Evolutionary conservation across 2,329 filamentous ascomycete species (phyloP).

Genomic region (Colletotrichum lini): DNA sequence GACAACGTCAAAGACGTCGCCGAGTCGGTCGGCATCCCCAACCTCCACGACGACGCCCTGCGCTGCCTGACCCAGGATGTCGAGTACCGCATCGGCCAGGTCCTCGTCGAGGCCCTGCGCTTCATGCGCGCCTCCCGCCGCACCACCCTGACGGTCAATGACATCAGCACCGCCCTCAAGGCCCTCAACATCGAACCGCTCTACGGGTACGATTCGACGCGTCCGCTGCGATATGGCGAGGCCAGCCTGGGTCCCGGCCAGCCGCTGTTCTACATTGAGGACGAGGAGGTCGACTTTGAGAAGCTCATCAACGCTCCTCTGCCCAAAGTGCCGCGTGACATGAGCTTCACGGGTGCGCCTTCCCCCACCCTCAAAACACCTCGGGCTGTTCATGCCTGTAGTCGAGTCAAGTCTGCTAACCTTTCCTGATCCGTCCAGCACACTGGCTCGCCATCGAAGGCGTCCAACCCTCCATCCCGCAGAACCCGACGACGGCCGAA

Average conservation of each 20-base stretch:
- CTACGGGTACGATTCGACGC: conserved; percentile 94
- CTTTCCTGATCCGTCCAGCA: conserved; percentile 64
- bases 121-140: conserved; percentile 95
- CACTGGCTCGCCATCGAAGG: conserved; percentile 99
- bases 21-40: conserved; percentile 91
- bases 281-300: conserved; percentile 99
- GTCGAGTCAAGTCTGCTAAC: conserved; percentile 43
- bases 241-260: conserved; percentile 94
- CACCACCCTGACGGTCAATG: conserved; percentile 89
- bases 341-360: conserved; percentile 85
- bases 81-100: conserved; percentile 93
- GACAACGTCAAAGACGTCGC: conserved; percentile 97
- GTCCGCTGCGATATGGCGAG: conserved; percentile 92
- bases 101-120: conserved; percentile 93
- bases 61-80: conserved; percentile 93
- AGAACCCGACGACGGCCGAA: conserved; percentile 92
- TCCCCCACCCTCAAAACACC: neutral
- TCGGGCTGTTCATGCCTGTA: neutral
- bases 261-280: conserved; percentile 96
- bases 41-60: conserved; percentile 86
- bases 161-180: conserved; percentile 87
- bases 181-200: conserved; percentile 94
- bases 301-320: conserved; percentile 97
- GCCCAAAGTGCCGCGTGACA: conserved; percentile 93
- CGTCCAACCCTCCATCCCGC: conserved; percentile 94